phyloP scores from a whole-genome alignment of 1,284 basidiomycete species.

The Sporisorium scitamineum region DNA sequence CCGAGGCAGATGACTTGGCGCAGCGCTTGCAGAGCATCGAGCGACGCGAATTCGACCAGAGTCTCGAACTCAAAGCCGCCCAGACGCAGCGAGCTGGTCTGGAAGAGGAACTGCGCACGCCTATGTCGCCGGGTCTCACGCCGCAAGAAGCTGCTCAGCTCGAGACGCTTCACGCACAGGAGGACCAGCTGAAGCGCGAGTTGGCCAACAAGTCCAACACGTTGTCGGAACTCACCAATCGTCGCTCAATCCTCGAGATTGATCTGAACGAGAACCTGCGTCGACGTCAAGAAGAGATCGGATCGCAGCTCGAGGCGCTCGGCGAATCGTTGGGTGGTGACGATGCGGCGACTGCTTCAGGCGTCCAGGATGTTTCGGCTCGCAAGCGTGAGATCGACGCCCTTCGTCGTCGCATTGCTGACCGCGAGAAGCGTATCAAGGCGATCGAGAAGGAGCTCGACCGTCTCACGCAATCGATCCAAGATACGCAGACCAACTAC shows the following conservation, averaged over 20 bases:
- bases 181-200: conserved; percentile 79
- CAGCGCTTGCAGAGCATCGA: conserved; percentile 79
- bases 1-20: conserved; percentile 79
- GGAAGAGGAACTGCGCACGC: conserved; percentile 79
- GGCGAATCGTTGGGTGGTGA: conserved; percentile 74
- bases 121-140: conserved; percentile 81
- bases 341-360: conserved; percentile 80
- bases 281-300: conserved; percentile 82
- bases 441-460: conserved; percentile 73
- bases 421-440: conserved; percentile 40
- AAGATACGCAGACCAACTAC: conserved; percentile 76
- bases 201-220: conserved; percentile 78
- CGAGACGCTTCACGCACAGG: conserved; percentile 79
- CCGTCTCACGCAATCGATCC: conserved; percentile 76
- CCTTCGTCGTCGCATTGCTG: conserved; percentile 73
- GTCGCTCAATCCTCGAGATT: conserved; percentile 86
- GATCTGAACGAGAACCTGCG: conserved; percentile 90
- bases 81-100: conserved; percentile 76
- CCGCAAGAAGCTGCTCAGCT: conserved; percentile 80
- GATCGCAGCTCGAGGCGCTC: conserved; percentile 80
- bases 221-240: conserved; percentile 82
- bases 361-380: conserved; percentile 77
- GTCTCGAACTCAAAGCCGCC: conserved; percentile 77
- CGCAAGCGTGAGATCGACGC: conserved; percentile 58
- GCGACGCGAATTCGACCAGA: conserved; percentile 77